A percentile compares a stretch with the other conserved stretches of the same genome.
phyloP scores from a whole-genome alignment of 140 eudicot genomes.

The Artemisia princeps region DNA sequence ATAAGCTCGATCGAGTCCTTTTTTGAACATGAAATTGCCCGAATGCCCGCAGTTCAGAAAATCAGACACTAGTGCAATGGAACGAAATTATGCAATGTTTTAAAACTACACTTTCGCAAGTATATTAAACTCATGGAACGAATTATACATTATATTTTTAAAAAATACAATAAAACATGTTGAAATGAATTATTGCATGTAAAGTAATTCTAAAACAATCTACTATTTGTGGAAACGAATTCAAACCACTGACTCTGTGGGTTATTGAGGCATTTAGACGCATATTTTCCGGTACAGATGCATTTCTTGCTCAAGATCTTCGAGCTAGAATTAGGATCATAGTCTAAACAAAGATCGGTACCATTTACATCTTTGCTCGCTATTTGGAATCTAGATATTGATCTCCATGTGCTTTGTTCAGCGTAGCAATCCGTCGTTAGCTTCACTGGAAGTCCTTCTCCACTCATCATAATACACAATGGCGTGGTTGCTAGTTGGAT shows the following conservation, averaged over 20 bases:
- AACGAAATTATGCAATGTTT: too few species aligned
- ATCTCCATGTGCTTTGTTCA: conserved; percentile 36
- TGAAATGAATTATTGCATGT: not conserved
- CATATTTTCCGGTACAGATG: conserved; percentile 27
- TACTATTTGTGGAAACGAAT: conserved; percentile 37
- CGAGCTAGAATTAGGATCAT: conserved; percentile 24
- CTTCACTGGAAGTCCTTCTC: conserved; percentile 42
- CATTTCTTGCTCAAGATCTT: conserved; percentile 41
- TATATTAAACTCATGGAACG: too few species aligned
- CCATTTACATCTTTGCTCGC: conserved; percentile 33
- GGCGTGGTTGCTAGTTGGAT: conserved; percentile 28
- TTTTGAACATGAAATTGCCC: too few species aligned
- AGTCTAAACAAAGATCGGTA: conserved; percentile 37
- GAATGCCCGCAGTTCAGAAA: too few species aligned
- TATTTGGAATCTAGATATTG: conserved; percentile 35
- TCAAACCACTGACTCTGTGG: conserved; percentile 54
- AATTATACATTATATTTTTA: not conserved
- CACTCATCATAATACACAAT: conserved; percentile 33
- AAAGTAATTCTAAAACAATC: conserved; percentile 17
- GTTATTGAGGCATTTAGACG: conserved; percentile 23
- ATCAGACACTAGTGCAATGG: too few species aligned
- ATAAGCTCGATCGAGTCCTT: too few species aligned
- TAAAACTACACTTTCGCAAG: too few species aligned
- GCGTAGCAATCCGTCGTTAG: conserved; percentile 33
- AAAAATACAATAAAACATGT: not conserved